Conservation (phyloP, 257 asterid species). For the Penstemon newberryi region DNA sequence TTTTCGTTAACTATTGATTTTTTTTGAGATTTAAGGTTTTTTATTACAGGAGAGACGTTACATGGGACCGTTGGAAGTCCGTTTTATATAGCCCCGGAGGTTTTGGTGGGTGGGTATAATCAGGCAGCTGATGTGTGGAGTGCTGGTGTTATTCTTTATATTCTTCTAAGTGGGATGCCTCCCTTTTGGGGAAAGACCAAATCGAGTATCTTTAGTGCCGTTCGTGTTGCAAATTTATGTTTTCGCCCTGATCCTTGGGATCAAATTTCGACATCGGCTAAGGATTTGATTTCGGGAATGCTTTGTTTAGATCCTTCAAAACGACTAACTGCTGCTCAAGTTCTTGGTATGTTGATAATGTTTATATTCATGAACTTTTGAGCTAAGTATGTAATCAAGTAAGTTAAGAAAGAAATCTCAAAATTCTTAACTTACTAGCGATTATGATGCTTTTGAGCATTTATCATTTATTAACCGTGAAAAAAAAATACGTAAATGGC, state of each 20-base stretch:
- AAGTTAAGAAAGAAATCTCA: too few relatives aligned
- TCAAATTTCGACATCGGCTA: constrained; percentile 55
- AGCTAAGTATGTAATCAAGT: too few relatives aligned
- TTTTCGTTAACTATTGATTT: too few relatives aligned
- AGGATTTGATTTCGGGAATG: constrained; percentile 68
- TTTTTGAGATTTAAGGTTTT: background rate
- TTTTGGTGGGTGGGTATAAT: constrained; percentile 65
- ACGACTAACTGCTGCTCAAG: constrained; percentile 70
- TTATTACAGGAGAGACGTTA: constrained; percentile 58
- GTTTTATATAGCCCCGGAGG: constrained; percentile 88
- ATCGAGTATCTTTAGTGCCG: constrained; percentile 71
- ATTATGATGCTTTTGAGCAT: too few relatives aligned
- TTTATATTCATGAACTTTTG: too few relatives aligned
- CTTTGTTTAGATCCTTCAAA: constrained; percentile 60
- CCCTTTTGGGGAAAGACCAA: constrained; percentile 86
- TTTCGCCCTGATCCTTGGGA: constrained; percentile 68
- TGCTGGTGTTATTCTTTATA: constrained; percentile 80
- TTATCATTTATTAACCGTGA: too few relatives aligned
- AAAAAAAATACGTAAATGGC: too few relatives aligned
- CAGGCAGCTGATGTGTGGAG: constrained; percentile 92
- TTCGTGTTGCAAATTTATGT: constrained; percentile 62
- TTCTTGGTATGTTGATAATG: constrained; percentile 48
- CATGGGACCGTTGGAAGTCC: constrained; percentile 84
- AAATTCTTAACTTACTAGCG: too few relatives aligned
- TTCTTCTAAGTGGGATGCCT: constrained; percentile 77